Conservation (phyloP, 2,329 filamentous ascomycete genomes). For the Colletotrichum aenigma region DNA sequence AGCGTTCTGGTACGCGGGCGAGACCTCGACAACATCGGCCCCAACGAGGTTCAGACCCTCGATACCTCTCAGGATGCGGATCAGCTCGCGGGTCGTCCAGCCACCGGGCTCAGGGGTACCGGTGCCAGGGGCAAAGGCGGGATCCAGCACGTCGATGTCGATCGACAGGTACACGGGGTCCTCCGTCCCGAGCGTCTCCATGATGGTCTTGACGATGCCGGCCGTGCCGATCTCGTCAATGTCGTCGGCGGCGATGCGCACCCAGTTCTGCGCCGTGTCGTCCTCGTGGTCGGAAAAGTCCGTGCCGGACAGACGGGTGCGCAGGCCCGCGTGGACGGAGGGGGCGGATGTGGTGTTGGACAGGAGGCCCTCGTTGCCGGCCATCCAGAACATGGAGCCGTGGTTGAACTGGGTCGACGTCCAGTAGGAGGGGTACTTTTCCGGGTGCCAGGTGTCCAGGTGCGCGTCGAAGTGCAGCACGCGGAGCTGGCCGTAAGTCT, state of each 20-base stretch:
- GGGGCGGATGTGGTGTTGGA: conserved; percentile 71
- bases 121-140: conserved; percentile 66
- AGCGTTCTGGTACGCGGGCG: conserved; percentile 80
- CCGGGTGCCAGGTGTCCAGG: conserved; percentile 85
- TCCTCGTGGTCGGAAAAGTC: conserved; percentile 73
- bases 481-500: conserved; percentile 65
- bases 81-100: conserved; percentile 89
- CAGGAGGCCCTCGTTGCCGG: conserved; percentile 79
- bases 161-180: conserved; percentile 79
- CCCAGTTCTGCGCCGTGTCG: conserved; percentile 77
- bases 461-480: conserved; percentile 80
- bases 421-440: conserved; percentile 82
- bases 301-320: conserved; percentile 73
- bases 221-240: conserved; percentile 81
- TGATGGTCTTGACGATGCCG: conserved; percentile 73
- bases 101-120: conserved; percentile 90
- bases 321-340: conserved; percentile 82
- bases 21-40: conserved; percentile 89
- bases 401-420: conserved; percentile 76
- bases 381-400: conserved; percentile 91
- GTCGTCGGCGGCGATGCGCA: conserved; percentile 82
- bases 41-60: conserved; percentile 86
- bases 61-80: conserved; percentile 80
- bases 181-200: conserved; percentile 73
- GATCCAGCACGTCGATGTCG: conserved; percentile 41